phyloP scores from a whole-genome alignment of 257 asterid genomes.

The Solanum tarijense region DNA sequence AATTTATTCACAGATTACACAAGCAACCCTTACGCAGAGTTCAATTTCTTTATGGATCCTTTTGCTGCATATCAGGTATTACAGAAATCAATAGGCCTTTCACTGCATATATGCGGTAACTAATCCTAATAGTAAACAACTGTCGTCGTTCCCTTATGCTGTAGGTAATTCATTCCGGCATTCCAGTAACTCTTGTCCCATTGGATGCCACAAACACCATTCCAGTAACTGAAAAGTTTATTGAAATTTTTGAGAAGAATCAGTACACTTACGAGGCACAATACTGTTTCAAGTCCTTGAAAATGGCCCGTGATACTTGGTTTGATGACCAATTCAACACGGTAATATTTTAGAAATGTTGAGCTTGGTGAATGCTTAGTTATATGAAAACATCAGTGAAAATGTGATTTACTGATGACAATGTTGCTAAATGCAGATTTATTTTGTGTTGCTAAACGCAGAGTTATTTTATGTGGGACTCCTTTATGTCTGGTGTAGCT shows the following conservation, averaged over 20 bases:
- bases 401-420: not conserved
- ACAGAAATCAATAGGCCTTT: not conserved
- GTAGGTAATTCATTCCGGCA: constrained; percentile 79
- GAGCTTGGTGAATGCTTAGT: not conserved
- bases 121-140: not conserved
- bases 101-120: not conserved
- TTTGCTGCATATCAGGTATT: constrained; percentile 90
- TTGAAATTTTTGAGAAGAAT: constrained; percentile 47
- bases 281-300: constrained; percentile 69
- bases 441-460: constrained; percentile 19
- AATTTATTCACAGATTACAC: constrained; percentile 53
- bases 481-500: constrained; percentile 70
- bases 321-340: constrained; percentile 44
- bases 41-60: constrained; percentile 79
- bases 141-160: not conserved
- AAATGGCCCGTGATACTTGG: constrained; percentile 73
- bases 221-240: constrained; percentile 43
- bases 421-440: constrained; percentile 10
- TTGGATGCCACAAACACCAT: constrained; percentile 90
- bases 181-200: constrained; percentile 76
- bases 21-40: constrained; percentile 78
- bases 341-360: constrained; percentile 22
- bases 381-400: not conserved
- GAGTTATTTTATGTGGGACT: constrained; percentile 93
- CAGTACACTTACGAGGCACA: constrained; percentile 81